Evolutionary conservation across 371 early-diverging fungal genomes (phyloP).

Genomic region (Rhizomucor pusillus): DNA sequence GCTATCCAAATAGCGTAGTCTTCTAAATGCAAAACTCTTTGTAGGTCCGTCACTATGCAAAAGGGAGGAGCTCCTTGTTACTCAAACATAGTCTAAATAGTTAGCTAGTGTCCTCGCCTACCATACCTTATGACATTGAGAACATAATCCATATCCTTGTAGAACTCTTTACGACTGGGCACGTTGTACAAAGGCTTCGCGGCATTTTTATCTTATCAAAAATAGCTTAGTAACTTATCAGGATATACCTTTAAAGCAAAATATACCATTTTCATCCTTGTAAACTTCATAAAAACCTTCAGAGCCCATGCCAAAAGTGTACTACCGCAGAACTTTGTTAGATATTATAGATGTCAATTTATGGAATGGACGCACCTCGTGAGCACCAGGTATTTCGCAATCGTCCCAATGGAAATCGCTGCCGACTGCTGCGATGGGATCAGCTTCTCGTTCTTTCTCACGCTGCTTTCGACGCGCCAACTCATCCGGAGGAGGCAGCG

Average conservation of each 20-base stretch:
- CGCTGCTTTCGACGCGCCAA: constrained; percentile 35
- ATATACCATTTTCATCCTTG: constrained; percentile 19
- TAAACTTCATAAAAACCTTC: constrained; percentile 39
- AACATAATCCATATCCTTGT: constrained; percentile 84
- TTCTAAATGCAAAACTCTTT: constrained; percentile 92
- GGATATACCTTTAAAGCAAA: neutral
- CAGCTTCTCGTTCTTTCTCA: constrained; percentile 48
- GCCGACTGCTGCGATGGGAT: constrained; percentile 49
- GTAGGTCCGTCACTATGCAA: constrained; percentile 82
- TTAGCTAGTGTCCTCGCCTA: neutral
- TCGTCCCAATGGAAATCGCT: constrained; percentile 61
- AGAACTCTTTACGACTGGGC: constrained; percentile 87
- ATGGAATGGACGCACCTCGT: constrained; percentile 29
- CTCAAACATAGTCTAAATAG: neutral
- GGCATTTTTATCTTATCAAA: neutral
- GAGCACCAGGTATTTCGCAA: constrained; percentile 62
- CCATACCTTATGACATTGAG: constrained; percentile 67
- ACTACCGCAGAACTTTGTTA: no score
- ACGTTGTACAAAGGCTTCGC: constrained; percentile 53
- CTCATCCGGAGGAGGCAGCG: constrained; percentile 47
- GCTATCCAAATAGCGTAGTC: constrained; percentile 91
- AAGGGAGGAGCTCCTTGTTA: neutral
- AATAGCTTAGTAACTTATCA: constrained; percentile 7
- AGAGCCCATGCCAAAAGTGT: constrained; percentile 20
- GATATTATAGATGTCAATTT: neutral